These are phyloP conservation scores for Beauveria rudraprayagi DNA, from an alignment of 2,329 filamentous ascomycete genomes.

Conservation along the genomic window DNA sequence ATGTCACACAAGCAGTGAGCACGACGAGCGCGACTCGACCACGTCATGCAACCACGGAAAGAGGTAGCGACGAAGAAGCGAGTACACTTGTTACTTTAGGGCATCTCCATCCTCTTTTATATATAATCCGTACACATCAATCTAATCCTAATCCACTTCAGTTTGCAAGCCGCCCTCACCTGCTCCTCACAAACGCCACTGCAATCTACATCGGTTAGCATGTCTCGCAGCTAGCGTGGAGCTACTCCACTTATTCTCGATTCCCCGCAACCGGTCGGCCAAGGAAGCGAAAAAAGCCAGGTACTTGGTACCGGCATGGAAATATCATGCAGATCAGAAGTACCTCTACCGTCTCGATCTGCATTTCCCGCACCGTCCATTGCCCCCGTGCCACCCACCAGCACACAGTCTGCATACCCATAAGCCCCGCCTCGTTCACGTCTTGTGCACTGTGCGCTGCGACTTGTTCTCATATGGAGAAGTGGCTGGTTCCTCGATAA, in stretches of 20 bases:
- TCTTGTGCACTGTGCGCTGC: slow-evolving; percentile 1
- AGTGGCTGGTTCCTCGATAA: slow-evolving; percentile 1
- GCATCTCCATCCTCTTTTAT: too few species aligned
- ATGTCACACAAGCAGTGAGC: too few species aligned
- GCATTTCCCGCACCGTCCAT: slow-evolving; percentile 6
- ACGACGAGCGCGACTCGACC: too few species aligned
- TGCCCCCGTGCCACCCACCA: neutral
- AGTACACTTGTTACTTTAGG: too few species aligned
- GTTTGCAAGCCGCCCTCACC: neutral
- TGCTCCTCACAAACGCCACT: neutral
- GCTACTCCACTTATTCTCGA: neutral
- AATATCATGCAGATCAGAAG: neutral
- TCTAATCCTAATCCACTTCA: neutral
- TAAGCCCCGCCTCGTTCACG: neutral
- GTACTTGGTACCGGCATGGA: neutral
- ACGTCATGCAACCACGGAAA: too few species aligned
- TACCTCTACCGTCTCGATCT: slow-evolving; percentile 8
- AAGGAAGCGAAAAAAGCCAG: neutral
- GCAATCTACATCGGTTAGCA: neutral
- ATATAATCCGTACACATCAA: neutral
- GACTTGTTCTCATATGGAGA: neutral
- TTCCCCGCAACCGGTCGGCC: slow-evolving; percentile 4
- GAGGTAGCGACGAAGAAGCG: too few species aligned
- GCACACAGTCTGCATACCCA: neutral
- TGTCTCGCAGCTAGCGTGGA: slow-evolving; percentile 7